Percentiles rank a stretch among this genome's conserved stretches.
phyloP scores from a whole-genome alignment of 208 protist species.

The Acanthamoeba lugdunensis region DNA sequence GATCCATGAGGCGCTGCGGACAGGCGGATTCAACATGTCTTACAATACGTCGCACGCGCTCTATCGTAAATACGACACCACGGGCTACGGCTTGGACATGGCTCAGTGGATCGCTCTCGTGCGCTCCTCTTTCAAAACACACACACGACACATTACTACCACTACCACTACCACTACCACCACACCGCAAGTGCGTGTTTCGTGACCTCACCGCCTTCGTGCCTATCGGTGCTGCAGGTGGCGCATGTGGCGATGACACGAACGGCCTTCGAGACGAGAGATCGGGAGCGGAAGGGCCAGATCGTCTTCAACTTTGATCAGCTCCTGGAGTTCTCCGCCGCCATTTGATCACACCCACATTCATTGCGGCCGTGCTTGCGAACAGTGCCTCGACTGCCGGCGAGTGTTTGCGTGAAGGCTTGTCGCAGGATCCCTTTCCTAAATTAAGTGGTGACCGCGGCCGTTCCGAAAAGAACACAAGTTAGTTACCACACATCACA shows the following conservation, averaged over 20 bases:
- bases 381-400: no score
- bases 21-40: conserved; percentile 58
- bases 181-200: neutral
- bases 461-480: no score
- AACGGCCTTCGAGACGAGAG: conserved; percentile 54
- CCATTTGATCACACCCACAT: neutral
- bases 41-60: conserved; percentile 33
- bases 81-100: conserved; percentile 69
- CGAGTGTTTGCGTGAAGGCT: no score
- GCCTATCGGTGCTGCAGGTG: neutral
- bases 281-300: conserved; percentile 24
- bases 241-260: conserved; percentile 67
- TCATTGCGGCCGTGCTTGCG: no score
- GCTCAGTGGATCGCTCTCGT: conserved; percentile 61
- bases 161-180: neutral
- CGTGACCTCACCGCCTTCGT: neutral
- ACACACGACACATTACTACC: neutral
- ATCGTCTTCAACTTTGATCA: conserved; percentile 67
- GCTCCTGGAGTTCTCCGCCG: conserved; percentile 65
- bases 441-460: no score
- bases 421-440: no score
- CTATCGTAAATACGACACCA: conserved; percentile 67
- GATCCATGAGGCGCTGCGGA: conserved; percentile 61
- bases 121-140: neutral
- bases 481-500: no score